These are phyloP conservation scores for Sclerotinia nivalis DNA, from an alignment of 2,329 filamentous ascomycete genomes.

Conservation along the genomic window DNA sequence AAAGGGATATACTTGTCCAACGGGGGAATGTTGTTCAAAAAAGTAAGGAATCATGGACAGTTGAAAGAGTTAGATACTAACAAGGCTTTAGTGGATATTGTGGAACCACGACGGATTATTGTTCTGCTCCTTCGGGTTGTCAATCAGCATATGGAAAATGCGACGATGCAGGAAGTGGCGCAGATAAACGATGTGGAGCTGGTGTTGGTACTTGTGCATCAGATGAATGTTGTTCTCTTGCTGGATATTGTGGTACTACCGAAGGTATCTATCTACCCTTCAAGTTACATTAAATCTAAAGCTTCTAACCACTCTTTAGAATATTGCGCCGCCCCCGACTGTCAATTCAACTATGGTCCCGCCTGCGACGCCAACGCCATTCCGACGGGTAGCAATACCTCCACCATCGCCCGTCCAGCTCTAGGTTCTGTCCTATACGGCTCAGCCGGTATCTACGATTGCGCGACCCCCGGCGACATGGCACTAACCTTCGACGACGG, in stretches of 20 bases:
- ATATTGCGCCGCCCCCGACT: slow-evolving; percentile 32
- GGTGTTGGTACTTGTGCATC: slow-evolving; percentile 24
- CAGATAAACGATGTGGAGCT: slow-evolving; percentile 50
- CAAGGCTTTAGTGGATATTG: slow-evolving; percentile 15
- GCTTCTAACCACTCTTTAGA: slow-evolving; percentile 1
- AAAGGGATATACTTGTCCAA: slow-evolving; percentile 30
- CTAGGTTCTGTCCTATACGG: slow-evolving; percentile 58
- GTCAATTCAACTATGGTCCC: slow-evolving; percentile 28
- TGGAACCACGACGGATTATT: slow-evolving; percentile 23
- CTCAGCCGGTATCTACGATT: slow-evolving; percentile 57
- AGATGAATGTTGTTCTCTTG: slow-evolving; percentile 27
- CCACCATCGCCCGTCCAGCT: slow-evolving; percentile 48
- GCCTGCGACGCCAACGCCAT: slow-evolving; percentile 58
- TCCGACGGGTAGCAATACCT: slow-evolving; percentile 56
- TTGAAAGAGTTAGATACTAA: background rate
- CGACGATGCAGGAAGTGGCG: slow-evolving; percentile 52
- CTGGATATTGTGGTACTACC: slow-evolving; percentile 25
- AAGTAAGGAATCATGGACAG: background rate
- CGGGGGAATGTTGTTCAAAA: slow-evolving; percentile 35
- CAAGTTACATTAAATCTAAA: background rate
- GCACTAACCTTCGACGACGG: slow-evolving; percentile 70
- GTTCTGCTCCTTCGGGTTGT: slow-evolving; percentile 28
- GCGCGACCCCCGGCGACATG: slow-evolving; percentile 58
- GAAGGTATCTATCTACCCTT: background rate
- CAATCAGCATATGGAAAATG: slow-evolving; percentile 44